Base-by-base conservation (phyloP, 768 basidiomycete genomes). In the Pleurotus giganteus region DNA sequence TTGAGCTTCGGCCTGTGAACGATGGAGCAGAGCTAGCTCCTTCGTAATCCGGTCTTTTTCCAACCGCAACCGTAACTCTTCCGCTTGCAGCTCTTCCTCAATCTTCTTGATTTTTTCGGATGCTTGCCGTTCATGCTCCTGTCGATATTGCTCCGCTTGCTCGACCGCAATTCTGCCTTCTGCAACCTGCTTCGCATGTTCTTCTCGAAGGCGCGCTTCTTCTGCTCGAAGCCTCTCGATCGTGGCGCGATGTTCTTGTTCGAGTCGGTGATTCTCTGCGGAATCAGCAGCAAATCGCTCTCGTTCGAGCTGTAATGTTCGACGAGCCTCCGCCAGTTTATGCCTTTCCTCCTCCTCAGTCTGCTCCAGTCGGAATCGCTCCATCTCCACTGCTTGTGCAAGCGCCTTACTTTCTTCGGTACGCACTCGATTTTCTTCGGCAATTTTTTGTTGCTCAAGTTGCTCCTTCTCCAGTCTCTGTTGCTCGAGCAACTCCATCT, bases 71-170 rank as follows among this genome's bases (percentile, higher is more conserved):
- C 58, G 64, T 24, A 61, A 55, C 41, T 57, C 57, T 42, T 64
- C 65, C 13, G 54, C 55, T 52, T 47, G 42, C 32, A 56, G 64
- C 28, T 64, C 67, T 54, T 63, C 65, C 57, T 64, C 59, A 45
- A 66, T 17, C 32, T 58, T 56, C 39, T 59, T 53, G 28, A 56
- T 57, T 56, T 72, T 61, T 57, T 66, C 63, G 44, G 61, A 64
- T 54, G 67, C 66, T 39, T 56, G 54, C 49, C 67, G 61, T 56
- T 70, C 68, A 31, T 69, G 58, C 60, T 76, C 74, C 11, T 65
- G 29, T 19, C 66, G 66, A 37, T 63, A 47, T n/a, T 68, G 67
- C 51, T 74, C 72, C 4, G 63, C 65, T 45, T 71, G 32, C 32
- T 51, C 49, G 12, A 51, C 49, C 4, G 49, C 49, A 13, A 51